phyloP scores from a whole-genome alignment of 805 yeast species.

The Kazachstania psychrophila region DNA sequence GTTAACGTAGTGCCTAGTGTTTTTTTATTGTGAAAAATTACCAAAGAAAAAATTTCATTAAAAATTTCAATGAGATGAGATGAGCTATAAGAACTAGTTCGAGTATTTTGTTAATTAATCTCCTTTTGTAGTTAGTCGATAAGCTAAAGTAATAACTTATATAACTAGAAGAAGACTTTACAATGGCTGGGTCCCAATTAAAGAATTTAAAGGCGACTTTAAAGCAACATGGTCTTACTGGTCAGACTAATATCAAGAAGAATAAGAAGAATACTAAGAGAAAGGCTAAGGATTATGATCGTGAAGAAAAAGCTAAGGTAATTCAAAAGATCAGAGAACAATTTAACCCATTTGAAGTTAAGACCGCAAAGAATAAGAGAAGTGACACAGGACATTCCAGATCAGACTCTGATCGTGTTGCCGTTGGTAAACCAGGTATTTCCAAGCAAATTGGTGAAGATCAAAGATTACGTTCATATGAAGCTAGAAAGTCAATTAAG shows the following conservation, averaged over 20 bases:
- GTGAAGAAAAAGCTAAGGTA: slow-evolving; percentile 54
- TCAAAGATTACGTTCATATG: slow-evolving; percentile 51
- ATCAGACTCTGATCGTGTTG: slow-evolving; percentile 23
- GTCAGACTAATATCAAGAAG: slow-evolving; percentile 64
- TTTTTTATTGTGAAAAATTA: too few species aligned
- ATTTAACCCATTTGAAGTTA: slow-evolving; percentile 84
- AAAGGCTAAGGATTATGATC: slow-evolving; percentile 54
- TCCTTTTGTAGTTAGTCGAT: not conserved
- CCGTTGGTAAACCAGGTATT: slow-evolving; percentile 61
- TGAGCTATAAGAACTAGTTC: slow-evolving; percentile 2
- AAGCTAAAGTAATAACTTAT: too few species aligned
- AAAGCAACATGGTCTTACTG: slow-evolving; percentile 73
- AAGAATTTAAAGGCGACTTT: slow-evolving; percentile 72
- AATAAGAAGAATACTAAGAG: slow-evolving; percentile 36
- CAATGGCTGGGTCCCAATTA: slow-evolving; percentile 88
- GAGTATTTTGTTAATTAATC: not conserved
- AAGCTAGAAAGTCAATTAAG: slow-evolving; percentile 49
- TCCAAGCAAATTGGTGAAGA: slow-evolving; percentile 64
- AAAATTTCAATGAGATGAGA: slow-evolving; percentile 16
- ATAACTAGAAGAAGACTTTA: too few species aligned
- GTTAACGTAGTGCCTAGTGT: too few species aligned
- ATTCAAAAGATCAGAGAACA: slow-evolving; percentile 62
- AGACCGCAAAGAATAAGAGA: slow-evolving; percentile 56
- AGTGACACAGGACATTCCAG: too few species aligned
- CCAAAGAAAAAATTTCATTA: too few species aligned